Evolutionary conservation across 345 rosid genomes (phyloP).

Genomic region (Noccaea bulbosa): DNA sequence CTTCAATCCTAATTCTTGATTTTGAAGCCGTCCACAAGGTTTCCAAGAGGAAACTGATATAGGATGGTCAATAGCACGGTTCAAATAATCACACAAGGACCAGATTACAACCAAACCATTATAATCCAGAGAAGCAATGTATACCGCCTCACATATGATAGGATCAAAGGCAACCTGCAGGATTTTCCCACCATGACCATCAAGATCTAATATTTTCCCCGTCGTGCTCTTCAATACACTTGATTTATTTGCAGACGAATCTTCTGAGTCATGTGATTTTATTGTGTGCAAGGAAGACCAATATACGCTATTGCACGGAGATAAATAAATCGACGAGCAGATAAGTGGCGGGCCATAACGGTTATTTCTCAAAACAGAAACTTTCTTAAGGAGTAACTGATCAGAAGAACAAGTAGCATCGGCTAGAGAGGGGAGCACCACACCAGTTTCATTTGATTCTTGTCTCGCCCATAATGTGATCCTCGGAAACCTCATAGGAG

Average conservation of each 20-base stretch:
- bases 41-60: slow-evolving; percentile 62
- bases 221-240: slow-evolving; percentile 42
- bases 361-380: slow-evolving; percentile 55
- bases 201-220: slow-evolving; percentile 50
- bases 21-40: slow-evolving; percentile 59
- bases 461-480: slow-evolving; percentile 67
- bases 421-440: slow-evolving; percentile 41
- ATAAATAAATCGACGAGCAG: slow-evolving; percentile 65
- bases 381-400: slow-evolving; percentile 56
- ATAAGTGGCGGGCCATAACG: slow-evolving; percentile 61
- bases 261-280: slow-evolving; percentile 43
- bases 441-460: slow-evolving; percentile 50
- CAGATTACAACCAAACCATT: slow-evolving; percentile 78
- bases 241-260: slow-evolving; percentile 47
- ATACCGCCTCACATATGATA: slow-evolving; percentile 50
- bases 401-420: slow-evolving; percentile 46
- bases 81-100: slow-evolving; percentile 54
- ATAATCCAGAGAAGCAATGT: slow-evolving; percentile 78
- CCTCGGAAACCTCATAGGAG: slow-evolving; percentile 78
- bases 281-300: slow-evolving; percentile 61
- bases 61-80: slow-evolving; percentile 50
- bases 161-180: slow-evolving; percentile 72
- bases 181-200: slow-evolving; percentile 73
- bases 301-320: slow-evolving; percentile 51
- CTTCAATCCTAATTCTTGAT: slow-evolving; percentile 46